Base-by-base conservation (phyloP, 2,329 filamentous ascomycete species). In the Pseudocercospora pini-densiflorae region DNA sequence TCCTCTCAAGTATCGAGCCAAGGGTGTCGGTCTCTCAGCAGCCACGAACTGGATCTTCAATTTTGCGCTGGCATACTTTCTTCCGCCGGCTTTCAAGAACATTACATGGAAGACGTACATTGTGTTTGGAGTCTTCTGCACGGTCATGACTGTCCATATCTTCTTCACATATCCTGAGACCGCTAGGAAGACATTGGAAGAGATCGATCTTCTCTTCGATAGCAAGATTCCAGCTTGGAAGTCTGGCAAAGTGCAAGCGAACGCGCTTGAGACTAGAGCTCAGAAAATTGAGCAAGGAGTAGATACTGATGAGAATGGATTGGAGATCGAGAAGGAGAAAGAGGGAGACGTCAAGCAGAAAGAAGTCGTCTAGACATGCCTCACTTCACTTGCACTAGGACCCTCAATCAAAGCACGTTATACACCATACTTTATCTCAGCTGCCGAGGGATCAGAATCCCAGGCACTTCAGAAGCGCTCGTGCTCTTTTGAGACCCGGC, bases 51-150 rank as follows among this genome's bases (percentile, higher is more conserved):
- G 81, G 81, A 64, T 63, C 29, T 69, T 67, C 62, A 69, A 65
- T 57, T 66, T 87, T 70, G 86, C 86, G 0, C 79, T 88, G n/a
- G 85, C 85, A 29, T 81, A 87, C 58, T 88, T 87, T 75, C 82
- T 86, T 1, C 86, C 86, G 3, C 84, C 86, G 0, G 85, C 82
- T 0, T 87, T 89, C 76, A 77, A 81, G 51, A 87, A 87, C 73
- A 88, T 88, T 72, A 81, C 80, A 12, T 88, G 83, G 79, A 84
- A 83, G 68, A 78, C 85, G 1, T 85, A 93, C 78, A 86, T 92
- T 21, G 83, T 93, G 68, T 93, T 93, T 74, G 91, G 85, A 14
- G 84, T 87, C 8, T 68, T 92, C 81, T 91, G 90, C 75, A 84
- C 83, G 0, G 82, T 83, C 4, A 90, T 90, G 70, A 87, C 88